A percentile compares a stretch with the other conserved stretches of the same genome.
Conservation (phyloP, 352 stramenopile species). For the Phytophthora macrochlamydospora region DNA sequence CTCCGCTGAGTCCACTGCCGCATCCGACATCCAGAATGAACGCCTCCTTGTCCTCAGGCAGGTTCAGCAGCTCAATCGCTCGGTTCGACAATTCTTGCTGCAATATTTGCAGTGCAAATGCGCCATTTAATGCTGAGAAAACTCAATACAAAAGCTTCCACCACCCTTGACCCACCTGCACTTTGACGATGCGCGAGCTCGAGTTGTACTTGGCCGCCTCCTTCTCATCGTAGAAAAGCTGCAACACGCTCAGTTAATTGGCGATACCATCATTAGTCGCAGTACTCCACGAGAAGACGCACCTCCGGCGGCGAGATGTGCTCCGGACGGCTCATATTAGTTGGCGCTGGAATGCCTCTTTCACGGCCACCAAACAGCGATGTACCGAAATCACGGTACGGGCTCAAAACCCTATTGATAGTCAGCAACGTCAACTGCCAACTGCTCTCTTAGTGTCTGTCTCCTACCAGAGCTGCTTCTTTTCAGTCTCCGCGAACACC, state of each 20-base stretch:
- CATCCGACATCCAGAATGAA: constrained; percentile 98
- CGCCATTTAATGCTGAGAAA: background rate
- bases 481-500: no score
- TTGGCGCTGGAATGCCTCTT: background rate
- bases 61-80: constrained; percentile 97
- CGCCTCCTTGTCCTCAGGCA: constrained; percentile 83
- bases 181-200: constrained; percentile 92
- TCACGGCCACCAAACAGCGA: background rate
- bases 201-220: constrained; percentile 94
- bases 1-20: constrained; percentile 95
- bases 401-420: background rate
- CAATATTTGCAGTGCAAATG: background rate
- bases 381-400: background rate
- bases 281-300: constrained; percentile 10
- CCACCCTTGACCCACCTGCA: constrained; percentile 69
- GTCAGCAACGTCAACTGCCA: background rate
- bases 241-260: constrained; percentile 4
- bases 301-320: constrained; percentile 87
- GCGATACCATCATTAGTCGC: background rate
- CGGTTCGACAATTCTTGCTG: constrained; percentile 94
- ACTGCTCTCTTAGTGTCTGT: background rate
- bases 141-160: background rate
- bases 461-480: background rate
- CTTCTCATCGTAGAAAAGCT: constrained; percentile 94
- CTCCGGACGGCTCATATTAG: constrained; percentile 84